Evolutionary conservation across 139 green algal species (phyloP), one percentile per base, ranked within the genome.

Genomic region (Picochlorum costavermella): DNA sequence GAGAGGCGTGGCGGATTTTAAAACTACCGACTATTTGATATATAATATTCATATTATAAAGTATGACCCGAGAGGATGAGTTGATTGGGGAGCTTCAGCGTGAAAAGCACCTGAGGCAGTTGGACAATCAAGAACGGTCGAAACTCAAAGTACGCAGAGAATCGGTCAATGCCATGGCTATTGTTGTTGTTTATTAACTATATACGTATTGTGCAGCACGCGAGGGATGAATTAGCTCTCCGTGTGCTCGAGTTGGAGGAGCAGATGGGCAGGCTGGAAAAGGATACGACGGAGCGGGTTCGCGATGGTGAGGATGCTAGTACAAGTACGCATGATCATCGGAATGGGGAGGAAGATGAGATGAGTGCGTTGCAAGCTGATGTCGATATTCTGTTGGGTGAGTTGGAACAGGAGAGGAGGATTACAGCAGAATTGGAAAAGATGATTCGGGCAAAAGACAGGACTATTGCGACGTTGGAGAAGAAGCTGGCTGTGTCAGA

Each of bases 1-100:
- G 88, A 8, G 51, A 49, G 5, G 50, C 73, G 6, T 88, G 76
- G 71, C 70, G 84, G 16, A 91, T 95, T 63, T 66, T 69, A n/a
- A 59, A 80, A 9, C 85, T 83, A 14, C 87, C 87, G 3, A 33
- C 50, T 10, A 58, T 49, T 10, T 49, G 12, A 49, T 49, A 49
- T 49, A 10, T 12, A 12, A 49, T 12, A 17, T 12, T 12, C 43
- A 49, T 49, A 17, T 61, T 61, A 8, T 33, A 43, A 61, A 61
- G n/a, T 20, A 44, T 43, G 17, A 53, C 16, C 17, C 16, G 46
- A 28, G 46, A 53, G 46, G n/a, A 53, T 53, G 46, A 28, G 46
- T 28, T 53, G 46, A 53, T 23, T 28, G n/a, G 13, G 25, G 25
- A 65, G 37, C 26, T 65, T 14, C 25, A 65, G 14, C 23, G 26